Evolutionary conservation across 768 basidiomycete genomes (phyloP).

Genomic region (Hericium alpestre): DNA sequence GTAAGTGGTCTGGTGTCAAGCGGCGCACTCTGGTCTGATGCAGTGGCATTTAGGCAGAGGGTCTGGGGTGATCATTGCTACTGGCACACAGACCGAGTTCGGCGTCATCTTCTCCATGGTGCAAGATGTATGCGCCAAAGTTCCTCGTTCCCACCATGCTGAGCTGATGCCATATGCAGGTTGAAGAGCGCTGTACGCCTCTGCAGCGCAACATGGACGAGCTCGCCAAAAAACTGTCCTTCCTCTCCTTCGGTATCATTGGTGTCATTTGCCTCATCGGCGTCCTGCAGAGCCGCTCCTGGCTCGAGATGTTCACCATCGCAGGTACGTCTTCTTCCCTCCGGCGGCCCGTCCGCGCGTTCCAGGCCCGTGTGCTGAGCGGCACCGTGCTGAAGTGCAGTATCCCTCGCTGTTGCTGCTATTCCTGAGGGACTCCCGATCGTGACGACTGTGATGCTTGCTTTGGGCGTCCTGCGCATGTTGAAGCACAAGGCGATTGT

Average conservation of each 20-base stretch:
- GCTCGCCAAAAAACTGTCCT: constrained; percentile 82
- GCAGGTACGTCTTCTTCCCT: constrained; percentile 51
- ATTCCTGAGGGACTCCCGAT: constrained; percentile 96
- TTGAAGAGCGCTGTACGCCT: constrained; percentile 86
- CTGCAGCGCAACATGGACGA: constrained; percentile 94
- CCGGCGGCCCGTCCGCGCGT: too few species aligned
- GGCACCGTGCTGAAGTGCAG: constrained; percentile 31
- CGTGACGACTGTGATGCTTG: constrained; percentile 94
- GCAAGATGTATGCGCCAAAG: constrained; percentile 59
- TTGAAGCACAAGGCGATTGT: constrained; percentile 92
- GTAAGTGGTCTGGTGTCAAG: constrained; percentile 28
- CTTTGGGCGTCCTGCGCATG: constrained; percentile 90
- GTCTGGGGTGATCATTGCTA: constrained; percentile 78
- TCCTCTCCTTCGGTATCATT: constrained; percentile 88
- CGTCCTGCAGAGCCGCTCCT: constrained; percentile 71
- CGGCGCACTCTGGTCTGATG: neutral
- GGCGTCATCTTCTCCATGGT: constrained; percentile 97
- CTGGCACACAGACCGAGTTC: constrained; percentile 82
- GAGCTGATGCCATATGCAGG: constrained; percentile 19
- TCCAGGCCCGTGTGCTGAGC: neutral
- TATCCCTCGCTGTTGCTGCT: constrained; percentile 95
- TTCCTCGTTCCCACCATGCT: neutral
- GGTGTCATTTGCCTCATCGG: constrained; percentile 90
- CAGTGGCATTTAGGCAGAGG: constrained; percentile 48
- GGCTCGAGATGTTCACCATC: constrained; percentile 99